Evolutionary conservation across 352 stramenopile genomes (phyloP), one percentile per base, ranked within the genome.

Genomic region (Phytophthora gonapodyides): DNA sequence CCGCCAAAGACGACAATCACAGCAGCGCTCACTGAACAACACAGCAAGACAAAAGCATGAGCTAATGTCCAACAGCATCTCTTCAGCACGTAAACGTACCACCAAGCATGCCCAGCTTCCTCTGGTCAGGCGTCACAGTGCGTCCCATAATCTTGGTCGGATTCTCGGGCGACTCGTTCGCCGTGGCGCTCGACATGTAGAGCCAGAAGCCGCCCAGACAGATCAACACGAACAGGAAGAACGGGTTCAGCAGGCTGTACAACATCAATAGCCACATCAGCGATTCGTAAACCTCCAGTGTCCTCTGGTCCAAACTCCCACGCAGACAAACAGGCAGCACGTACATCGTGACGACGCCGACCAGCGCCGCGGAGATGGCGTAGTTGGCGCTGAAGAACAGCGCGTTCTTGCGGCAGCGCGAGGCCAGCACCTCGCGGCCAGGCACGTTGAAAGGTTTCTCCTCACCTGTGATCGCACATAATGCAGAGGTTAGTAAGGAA

Each of bases 331-430:
- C 12, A 9, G 33, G n/a, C 12, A 45, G 5, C 27, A 57, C 75
- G 52, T 75, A 94, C 85, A 94, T 94, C n/a, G 83, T 91, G 24
- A 94, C 75, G 35, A 93, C 84, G 35, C 77, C 84, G 5, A 93
- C 84, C 31, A 91, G 71, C 5, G 82, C 77, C 8, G 82, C 84
- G 6, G 80, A 89, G 61, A 91, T 84, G 16, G 80, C 81, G 59
- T 95, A 95, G 69, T 95, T 95, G 37, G 86, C 87, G 56, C 82
- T 83, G 53, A 93, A 95, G 71, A 84, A 95, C 55, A 91, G 50
- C 44, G 84, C 75, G 56, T 95, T 95, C 71, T 91, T 92, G 55
- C 84, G 79, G 40, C 82, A 73, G 15, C 86, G 81, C 15, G 76
- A 67, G 15, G 82, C 75, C 33, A 89, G 55, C n/a, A 77, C 71